phyloP scores from a whole-genome alignment of 805 yeast genomes.

The Starmerella asiatica region DNA sequence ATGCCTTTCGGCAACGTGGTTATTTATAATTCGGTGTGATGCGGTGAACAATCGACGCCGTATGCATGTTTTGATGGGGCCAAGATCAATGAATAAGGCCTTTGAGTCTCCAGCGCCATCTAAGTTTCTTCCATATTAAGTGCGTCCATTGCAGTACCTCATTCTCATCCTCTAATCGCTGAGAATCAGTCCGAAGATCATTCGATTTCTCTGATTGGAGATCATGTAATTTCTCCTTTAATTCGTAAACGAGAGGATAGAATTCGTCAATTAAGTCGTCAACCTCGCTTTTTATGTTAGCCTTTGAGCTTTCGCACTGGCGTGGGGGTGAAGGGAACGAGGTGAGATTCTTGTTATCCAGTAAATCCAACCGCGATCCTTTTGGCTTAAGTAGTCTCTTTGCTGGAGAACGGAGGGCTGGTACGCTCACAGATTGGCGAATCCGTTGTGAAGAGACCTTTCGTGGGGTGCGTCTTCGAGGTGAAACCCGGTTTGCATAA shows the following conservation, averaged over 20 bases:
- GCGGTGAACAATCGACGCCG: too few species aligned
- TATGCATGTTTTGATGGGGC: too few species aligned
- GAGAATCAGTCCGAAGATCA: not conserved
- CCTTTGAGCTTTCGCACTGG: not conserved
- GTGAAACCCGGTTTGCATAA: not conserved
- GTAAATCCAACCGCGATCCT: constrained; percentile 30
- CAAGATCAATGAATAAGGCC: constrained; percentile 31
- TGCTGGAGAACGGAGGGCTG: constrained; percentile 7
- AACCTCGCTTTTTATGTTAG: not conserved
- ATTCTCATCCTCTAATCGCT: too few species aligned
- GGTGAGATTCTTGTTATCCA: constrained; percentile 29
- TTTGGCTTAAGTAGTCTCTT: constrained; percentile 11
- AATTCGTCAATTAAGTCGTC: not conserved
- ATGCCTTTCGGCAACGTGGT: too few species aligned
- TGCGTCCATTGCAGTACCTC: constrained; percentile 18
- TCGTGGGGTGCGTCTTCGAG: not conserved
- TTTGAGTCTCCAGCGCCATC: constrained; percentile 41
- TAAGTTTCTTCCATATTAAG: constrained; percentile 27
- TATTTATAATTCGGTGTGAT: too few species aligned
- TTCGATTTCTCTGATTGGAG: not conserved
- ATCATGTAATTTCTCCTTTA: not conserved
- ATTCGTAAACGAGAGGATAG: not conserved
- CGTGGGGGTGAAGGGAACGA: constrained; percentile 23
- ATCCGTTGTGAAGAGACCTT: not conserved
- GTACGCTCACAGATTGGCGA: constrained; percentile 9